phyloP scores from a whole-genome alignment of 176 grass and related monocot species.

The Bromus sterilis region DNA sequence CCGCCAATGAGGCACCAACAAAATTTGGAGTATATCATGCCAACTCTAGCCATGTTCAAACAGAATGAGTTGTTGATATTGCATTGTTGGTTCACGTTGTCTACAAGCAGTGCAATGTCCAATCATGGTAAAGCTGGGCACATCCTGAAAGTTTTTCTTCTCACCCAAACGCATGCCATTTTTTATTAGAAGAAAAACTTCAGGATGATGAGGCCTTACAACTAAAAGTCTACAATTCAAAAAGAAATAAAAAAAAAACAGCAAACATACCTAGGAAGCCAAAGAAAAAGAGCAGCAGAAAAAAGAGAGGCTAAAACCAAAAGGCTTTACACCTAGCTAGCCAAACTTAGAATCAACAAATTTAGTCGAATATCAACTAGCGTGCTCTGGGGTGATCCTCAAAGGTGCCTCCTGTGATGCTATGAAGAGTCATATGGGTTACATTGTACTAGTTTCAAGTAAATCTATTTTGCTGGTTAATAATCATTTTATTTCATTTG shows the following conservation, averaged over 20 bases:
- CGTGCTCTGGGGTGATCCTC: neutral
- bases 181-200: no score
- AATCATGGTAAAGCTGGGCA: neutral
- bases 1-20: neutral
- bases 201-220: neutral
- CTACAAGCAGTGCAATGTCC: neutral
- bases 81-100: neutral
- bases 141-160: neutral
- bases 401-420: neutral
- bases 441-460: neutral
- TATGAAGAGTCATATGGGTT: neutral
- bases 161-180: no score
- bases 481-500: constrained; percentile 13
- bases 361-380: neutral
- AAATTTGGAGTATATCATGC: neutral
- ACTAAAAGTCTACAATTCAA: neutral
- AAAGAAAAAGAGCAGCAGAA: neutral
- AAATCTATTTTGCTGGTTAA: constrained; percentile 12
- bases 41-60: neutral
- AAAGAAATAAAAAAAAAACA: neutral
- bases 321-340: neutral
- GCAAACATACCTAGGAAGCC: neutral
- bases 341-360: neutral
- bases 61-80: neutral
- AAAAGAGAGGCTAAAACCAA: no score